Percentiles rank a stretch among this genome's conserved stretches.
phyloP scores from a whole-genome alignment of 371 early-diverging fungal genomes.

The Blakeslea trispora region DNA sequence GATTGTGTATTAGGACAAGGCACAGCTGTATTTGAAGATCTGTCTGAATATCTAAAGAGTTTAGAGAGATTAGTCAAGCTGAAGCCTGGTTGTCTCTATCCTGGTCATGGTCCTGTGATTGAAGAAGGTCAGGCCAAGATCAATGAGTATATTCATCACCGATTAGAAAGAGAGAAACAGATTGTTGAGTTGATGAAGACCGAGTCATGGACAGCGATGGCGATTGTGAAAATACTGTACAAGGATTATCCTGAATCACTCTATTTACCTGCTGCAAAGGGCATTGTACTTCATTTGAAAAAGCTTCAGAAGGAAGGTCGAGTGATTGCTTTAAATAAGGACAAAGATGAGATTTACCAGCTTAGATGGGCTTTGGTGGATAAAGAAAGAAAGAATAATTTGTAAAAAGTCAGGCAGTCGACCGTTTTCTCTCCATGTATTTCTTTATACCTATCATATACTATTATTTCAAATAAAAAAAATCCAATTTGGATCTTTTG shows the following conservation, averaged over 20 bases:
- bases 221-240: slow-evolving; percentile 68
- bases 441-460: too few relatives aligned
- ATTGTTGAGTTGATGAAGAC: slow-evolving; percentile 57
- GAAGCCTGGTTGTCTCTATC: slow-evolving; percentile 51
- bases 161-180: slow-evolving; percentile 75
- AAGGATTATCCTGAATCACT: slow-evolving; percentile 60
- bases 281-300: slow-evolving; percentile 65
- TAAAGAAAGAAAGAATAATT: neutral
- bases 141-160: slow-evolving; percentile 75
- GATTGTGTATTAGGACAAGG: slow-evolving; percentile 89
- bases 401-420: neutral
- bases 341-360: too few relatives aligned
- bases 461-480: too few relatives aligned
- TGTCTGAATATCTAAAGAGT: slow-evolving; percentile 68
- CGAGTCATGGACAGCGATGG: slow-evolving; percentile 46
- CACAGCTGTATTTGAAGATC: slow-evolving; percentile 77
- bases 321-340: slow-evolving; percentile 15
- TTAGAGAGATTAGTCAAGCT: slow-evolving; percentile 49
- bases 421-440: neutral
- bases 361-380: slow-evolving; percentile 9
- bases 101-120: slow-evolving; percentile 83
- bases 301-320: slow-evolving; percentile 71
- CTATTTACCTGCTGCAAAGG: slow-evolving; percentile 64
- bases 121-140: slow-evolving; percentile 60
- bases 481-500: too few relatives aligned